Evolutionary conservation across 495 filamentous ascomycete genomes (phyloP), one percentile per base, ranked within the genome.

Genomic region (Apodospora peruviana): DNA sequence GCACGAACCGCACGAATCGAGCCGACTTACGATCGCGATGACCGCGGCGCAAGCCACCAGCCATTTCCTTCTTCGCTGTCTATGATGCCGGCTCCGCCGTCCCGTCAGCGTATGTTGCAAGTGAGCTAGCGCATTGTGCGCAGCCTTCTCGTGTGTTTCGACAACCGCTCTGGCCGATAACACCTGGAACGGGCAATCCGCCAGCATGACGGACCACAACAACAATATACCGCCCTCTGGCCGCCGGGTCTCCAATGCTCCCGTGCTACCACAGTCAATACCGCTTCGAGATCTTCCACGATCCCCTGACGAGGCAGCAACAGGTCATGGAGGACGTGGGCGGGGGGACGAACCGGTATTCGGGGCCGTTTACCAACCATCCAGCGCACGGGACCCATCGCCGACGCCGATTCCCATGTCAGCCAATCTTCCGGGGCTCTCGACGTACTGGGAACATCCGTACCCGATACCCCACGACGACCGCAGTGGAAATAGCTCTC

Each of bases 241-340:
- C 42, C 64, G 63, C 44, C 59, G 62, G 57, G 38, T 51, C 48
- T 47, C 57, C 24, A 46, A 50, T 24, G 22, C 53, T 40, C 36
- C 67, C 75, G 29, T 37, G 19, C 50, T 50, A 34, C 64, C 79
- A 25, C 85, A 88, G 51, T 85, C 85, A 36, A 95, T 96, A 67
- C 89, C 91, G 40, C 73, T 96, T 41, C 85, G 86, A 64, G 84
- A 95, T 64, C 82, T 96, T 41, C 81, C 82, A 24, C 76, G 80
- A 45, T 70, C 77, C 27, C 75, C 80, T 39, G 78, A 77, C 50
- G 70, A 74, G 16, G 56, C 51, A 39, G 64, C 58, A 37, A 49
- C 48, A 37, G 44, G 18, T n/a, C 43, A 36, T 38, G 56, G 44
- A 56, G 51, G 55, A 53, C 50, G 46, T 58, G 50, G 37, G 47